Conservation (phyloP, 768 basidiomycete species). For the Lentinula aciculospora region DNA sequence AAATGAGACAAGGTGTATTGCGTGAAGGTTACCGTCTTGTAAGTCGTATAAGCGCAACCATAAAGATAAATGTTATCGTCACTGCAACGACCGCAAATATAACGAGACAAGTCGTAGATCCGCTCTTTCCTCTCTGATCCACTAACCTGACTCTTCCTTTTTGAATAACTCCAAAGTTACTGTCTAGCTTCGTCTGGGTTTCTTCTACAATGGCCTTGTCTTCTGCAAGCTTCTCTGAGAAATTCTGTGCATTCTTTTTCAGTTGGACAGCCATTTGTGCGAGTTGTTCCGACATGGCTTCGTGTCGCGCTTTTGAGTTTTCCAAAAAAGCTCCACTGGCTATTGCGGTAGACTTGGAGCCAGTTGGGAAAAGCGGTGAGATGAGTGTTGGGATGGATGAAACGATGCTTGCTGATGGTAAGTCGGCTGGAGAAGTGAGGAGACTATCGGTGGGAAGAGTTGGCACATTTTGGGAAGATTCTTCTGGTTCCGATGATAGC, state of each 20-base stretch:
- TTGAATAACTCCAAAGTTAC: conserved; percentile 64
- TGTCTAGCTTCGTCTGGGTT: conserved; percentile 68
- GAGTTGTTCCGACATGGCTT: conserved; percentile 70
- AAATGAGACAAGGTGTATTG: conserved; percentile 11
- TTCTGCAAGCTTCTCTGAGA: conserved; percentile 63
- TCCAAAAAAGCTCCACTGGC: conserved; percentile 22
- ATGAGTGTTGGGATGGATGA: conserved; percentile 23
- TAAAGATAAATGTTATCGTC: conserved; percentile 59
- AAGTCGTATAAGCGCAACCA: conserved; percentile 69
- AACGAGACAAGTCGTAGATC: conserved; percentile 69
- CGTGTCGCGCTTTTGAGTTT: conserved; percentile 60
- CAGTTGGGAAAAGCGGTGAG: conserved; percentile 26
- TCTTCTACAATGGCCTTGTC: conserved; percentile 69
- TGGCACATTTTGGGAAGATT: conserved; percentile 9
- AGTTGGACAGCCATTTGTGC: conserved; percentile 86
- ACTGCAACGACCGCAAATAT: conserved; percentile 63
- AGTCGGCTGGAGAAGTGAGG: conserved; percentile 32
- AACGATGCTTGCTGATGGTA: conserved; percentile 15
- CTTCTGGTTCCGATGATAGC: conserved; percentile 14
- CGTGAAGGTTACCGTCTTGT: conserved; percentile 20
- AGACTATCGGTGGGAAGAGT: conserved; percentile 27
- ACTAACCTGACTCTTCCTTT: conserved; percentile 56
- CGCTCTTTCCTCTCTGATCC: conserved; percentile 57
- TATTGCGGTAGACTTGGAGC: conserved; percentile 23
- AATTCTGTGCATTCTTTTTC: conserved; percentile 76